These are phyloP conservation scores for Alternaria brassicicola DNA, from an alignment of 2,329 filamentous ascomycete species.

Conservation along the genomic window DNA sequence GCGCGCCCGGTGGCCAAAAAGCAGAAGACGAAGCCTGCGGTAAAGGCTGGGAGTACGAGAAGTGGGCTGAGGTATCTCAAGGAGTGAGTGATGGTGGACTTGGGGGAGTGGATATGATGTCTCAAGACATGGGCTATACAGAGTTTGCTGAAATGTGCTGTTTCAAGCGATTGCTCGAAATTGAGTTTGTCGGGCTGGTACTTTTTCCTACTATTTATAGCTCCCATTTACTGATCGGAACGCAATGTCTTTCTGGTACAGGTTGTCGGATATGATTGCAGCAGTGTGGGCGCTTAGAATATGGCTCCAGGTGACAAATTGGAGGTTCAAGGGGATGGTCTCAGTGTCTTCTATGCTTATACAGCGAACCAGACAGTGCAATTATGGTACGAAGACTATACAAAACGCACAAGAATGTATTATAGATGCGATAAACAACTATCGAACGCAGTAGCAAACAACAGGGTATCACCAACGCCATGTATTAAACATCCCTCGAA, in stretches of 20 bases:
- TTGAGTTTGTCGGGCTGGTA: conserved; percentile 28
- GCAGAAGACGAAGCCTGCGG: background rate
- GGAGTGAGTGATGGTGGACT: background rate
- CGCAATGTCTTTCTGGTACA: conserved; percentile 11
- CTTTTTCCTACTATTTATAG: conserved; percentile 24
- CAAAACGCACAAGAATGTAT: background rate
- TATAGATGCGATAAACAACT: background rate
- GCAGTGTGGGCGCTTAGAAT: no score
- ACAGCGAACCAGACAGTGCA: background rate
- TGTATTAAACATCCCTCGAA: background rate
- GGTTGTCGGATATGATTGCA: conserved; percentile 8
- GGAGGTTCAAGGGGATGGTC: no score
- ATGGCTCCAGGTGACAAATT: no score
- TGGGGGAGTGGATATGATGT: background rate
- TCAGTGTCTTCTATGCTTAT: background rate
- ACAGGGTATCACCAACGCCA: background rate
- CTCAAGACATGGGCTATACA: background rate
- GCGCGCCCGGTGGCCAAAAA: background rate
- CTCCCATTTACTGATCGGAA: conserved; percentile 11
- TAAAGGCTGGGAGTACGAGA: background rate
- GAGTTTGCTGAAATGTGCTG: background rate
- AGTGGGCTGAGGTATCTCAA: background rate
- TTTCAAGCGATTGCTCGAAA: no score
- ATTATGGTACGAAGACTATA: background rate
- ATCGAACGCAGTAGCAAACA: background rate